Evolutionary conservation across 2,329 filamentous ascomycete species (phyloP), one percentile per base, ranked within the genome.

Genomic region (Dissoconium aciculare): DNA sequence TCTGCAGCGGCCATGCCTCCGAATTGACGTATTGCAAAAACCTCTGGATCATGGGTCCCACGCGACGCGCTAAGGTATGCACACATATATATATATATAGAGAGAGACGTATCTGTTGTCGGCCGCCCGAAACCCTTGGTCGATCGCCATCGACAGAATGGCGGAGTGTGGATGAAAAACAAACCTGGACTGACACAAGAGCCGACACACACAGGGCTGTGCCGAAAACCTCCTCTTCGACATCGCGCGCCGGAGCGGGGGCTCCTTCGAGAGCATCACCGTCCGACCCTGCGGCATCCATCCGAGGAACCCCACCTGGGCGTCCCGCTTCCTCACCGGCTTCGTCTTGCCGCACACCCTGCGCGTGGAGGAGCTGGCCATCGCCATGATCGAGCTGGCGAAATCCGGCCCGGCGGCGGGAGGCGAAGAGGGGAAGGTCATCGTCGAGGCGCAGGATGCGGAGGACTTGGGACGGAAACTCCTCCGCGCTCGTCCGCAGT

Each of bases 21-120:
- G 19, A 23, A n/a, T 23, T 23, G 19, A 23, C 19, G 8, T 23
- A 23, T 23, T 23, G 19, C 19, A 23, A 23, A 23, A 8, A 8
- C 19, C 19, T 23, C n/a, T 23, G 19, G 19, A 23, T 23, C n/a
- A 23, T 23, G 19, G 19, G 19, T n/a, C 19, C 19, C 8, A 23
- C 19, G n/a, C 8, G 19, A n/a, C 19, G 19, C 8, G 19, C 19
- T n/a, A 23, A 23, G 19, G 19, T 23, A 23, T n/a, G 19, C n/a
- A 8, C 8, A 23, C 19, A 8, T 8, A 23, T 8, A 8, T 23
- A 8, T 23, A n/a, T n/a, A n/a, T n/a, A n/a, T n/a, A n/a, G n/a
- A n/a, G n/a, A n/a, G n/a, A n/a, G n/a, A n/a, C n/a, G n/a, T n/a
- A n/a, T n/a, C n/a, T n/a, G n/a, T n/a, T n/a, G n/a, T n/a, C n/a